Conservation (phyloP, 1,284 basidiomycete genomes). For the Heterobasidion occidentale region DNA sequence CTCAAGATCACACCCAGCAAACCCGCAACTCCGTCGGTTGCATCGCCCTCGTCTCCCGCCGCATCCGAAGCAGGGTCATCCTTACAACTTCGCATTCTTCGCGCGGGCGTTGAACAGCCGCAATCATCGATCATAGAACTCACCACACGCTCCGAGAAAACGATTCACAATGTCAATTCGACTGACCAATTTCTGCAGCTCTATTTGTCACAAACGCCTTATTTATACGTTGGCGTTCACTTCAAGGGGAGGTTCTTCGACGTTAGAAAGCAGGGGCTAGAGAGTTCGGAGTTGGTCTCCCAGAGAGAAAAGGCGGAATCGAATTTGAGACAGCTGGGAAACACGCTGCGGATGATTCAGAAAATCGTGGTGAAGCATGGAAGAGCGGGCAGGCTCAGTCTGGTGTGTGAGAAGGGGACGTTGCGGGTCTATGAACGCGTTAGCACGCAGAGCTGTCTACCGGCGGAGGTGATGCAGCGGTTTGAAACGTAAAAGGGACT, state of each 20-base stretch:
- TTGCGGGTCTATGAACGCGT: constrained; percentile 34
- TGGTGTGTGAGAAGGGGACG: constrained; percentile 35
- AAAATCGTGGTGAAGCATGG: constrained; percentile 34
- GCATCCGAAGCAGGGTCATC: no score
- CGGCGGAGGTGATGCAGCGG: constrained; percentile 28
- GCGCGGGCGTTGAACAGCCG: constrained; percentile 18
- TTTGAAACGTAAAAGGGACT: constrained; percentile 15
- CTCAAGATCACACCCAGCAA: constrained; percentile 15
- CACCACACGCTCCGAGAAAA: constrained; percentile 24
- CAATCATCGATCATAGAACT: constrained; percentile 32
- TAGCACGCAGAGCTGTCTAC: constrained; percentile 28
- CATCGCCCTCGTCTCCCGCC: no score
- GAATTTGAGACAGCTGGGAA: constrained; percentile 32
- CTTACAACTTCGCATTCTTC: constrained; percentile 7
- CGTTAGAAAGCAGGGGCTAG: constrained; percentile 3
- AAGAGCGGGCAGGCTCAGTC: constrained; percentile 31
- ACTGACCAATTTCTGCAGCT: constrained; percentile 30
- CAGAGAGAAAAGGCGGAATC: constrained; percentile 22
- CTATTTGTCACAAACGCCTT: constrained; percentile 30
- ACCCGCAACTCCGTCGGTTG: background rate
- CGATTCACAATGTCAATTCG: constrained; percentile 23
- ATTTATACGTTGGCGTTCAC: constrained; percentile 29
- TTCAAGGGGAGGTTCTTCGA: constrained; percentile 20
- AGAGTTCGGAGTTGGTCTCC: constrained; percentile 18
- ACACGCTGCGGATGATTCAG: constrained; percentile 31